phyloP scores from a whole-genome alignment of 768 basidiomycete genomes.

The Holtermanniella nyarrowii region DNA sequence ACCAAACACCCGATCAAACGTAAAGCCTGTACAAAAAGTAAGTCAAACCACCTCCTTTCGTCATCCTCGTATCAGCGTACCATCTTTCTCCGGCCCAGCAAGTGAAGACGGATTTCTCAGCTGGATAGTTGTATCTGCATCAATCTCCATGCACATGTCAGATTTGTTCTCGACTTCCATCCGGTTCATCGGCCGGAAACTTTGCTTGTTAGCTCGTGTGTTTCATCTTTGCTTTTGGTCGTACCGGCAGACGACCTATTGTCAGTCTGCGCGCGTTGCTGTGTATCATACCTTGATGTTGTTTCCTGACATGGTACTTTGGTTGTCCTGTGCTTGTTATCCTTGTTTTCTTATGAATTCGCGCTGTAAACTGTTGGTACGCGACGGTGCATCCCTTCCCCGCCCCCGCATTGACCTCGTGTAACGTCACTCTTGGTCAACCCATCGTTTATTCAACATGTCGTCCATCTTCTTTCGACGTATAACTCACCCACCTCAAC shows the following conservation, averaged over 20 bases:
- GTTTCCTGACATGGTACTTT: constrained; percentile 35
- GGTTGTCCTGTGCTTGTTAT: too few relatives aligned
- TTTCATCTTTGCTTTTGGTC: constrained; percentile 32
- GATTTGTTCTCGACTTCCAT: constrained; percentile 70
- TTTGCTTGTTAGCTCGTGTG: constrained; percentile 33
- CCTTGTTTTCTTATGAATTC: background rate
- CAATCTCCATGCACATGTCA: constrained; percentile 76
- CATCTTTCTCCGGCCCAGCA: constrained; percentile 84
- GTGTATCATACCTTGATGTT: constrained; percentile 41
- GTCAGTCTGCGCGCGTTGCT: too few relatives aligned
- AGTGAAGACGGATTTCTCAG: constrained; percentile 49
- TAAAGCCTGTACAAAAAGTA: constrained; percentile 52
- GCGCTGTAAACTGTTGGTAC: background rate
- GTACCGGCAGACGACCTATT: constrained; percentile 96
- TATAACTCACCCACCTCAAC: too few relatives aligned
- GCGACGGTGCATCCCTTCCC: too few relatives aligned
- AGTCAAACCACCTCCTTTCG: background rate
- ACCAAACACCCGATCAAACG: constrained; percentile 92
- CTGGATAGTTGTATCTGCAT: constrained; percentile 73
- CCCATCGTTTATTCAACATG: too few relatives aligned
- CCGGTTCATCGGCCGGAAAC: constrained; percentile 90
- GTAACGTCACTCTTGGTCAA: too few relatives aligned
- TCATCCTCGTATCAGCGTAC: constrained; percentile 7
- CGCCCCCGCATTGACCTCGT: too few relatives aligned
- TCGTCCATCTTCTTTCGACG: too few relatives aligned